Base-by-base conservation (phyloP, 2,329 filamentous ascomycete species). In the Emergomyces pasteurianus region DNA sequence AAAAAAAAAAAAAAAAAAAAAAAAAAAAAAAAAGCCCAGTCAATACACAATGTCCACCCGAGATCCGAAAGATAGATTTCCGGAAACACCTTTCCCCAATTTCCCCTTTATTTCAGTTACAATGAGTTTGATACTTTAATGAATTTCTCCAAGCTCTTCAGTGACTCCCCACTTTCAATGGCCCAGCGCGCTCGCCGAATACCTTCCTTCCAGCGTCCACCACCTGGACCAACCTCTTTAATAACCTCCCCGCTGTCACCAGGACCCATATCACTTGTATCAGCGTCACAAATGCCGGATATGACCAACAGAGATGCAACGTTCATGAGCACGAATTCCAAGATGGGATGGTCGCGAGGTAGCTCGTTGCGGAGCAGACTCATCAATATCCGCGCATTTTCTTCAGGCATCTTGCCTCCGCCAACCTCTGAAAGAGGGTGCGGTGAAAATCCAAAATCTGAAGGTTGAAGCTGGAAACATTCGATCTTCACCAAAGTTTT, bases 321-420 rank as follows among this genome's bases (percentile, higher is more conserved):
- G 71, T 99, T 99, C 75, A 97, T 88, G 58, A 97, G 81, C 23
- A 99, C 90, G 70, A 99, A 99, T 71, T 95, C 87, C 63, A 96
- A 75, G 58, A 99, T 89, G 0, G 94, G 90, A 67, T 96, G 85
- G 67, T 95, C 84, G 12, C 82, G 81, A 0, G 85, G 78, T 54
- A 95, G 74, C 73, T 95, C 82, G 64, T 88, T 87, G 58, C 81
- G 80, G 61, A 99, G 75, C 50, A 99, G 87, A 63, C 81, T 82
- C 72, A 86, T 86, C 63, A 99, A 77, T 54, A 96, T 95, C 63
- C 81, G 81, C 0, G 94, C 94, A 71, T 99, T 99, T 75, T 95
- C 88, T 56, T 83, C 82, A 1, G 94, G 91, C 68, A 88, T 85
- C 74, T 92, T 92, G 8, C 92, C 92, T 0, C 90, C 88, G 1